These are phyloP conservation scores for Lactarius vividus DNA, from an alignment of 768 basidiomycete genomes.

Conservation along the genomic window DNA sequence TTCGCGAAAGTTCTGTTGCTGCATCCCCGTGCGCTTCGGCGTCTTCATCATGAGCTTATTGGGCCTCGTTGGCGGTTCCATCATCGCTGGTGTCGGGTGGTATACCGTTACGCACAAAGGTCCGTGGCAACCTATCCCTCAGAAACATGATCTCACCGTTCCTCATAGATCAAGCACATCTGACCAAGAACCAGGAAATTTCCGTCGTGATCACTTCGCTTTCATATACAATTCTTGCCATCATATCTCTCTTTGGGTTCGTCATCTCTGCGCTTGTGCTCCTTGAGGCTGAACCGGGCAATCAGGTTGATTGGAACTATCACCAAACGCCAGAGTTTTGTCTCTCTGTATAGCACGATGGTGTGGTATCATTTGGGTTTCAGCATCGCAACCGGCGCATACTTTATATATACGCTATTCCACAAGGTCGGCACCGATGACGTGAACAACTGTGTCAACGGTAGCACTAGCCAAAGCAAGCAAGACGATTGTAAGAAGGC, in stretches of 20 bases:
- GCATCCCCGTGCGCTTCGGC: conserved; percentile 62
- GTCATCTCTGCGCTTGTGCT: not conserved
- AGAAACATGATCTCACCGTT: not conserved
- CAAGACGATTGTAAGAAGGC: conserved; percentile 43
- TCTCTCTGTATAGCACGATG: conserved; percentile 44
- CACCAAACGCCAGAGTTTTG: conserved; percentile 41
- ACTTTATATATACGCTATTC: conserved; percentile 46
- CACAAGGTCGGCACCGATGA: conserved; percentile 39
- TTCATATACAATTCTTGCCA: conserved; percentile 15
- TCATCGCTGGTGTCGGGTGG: conserved; percentile 48
- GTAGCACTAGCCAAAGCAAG: conserved; percentile 33
- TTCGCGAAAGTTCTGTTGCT: conserved; percentile 60
- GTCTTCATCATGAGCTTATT: conserved; percentile 54
- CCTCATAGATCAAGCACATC: conserved; percentile 7
- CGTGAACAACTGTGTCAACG: conserved; percentile 41
- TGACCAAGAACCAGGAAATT: conserved; percentile 21
- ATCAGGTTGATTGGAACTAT: conserved; percentile 46
- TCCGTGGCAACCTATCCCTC: conserved; percentile 34
- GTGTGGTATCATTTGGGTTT: conserved; percentile 47
- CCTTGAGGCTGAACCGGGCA: not conserved
- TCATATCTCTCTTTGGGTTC: conserved; percentile 25
- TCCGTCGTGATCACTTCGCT: conserved; percentile 18
- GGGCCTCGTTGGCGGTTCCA: conserved; percentile 42
- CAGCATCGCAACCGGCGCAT: conserved; percentile 48
- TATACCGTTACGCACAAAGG: conserved; percentile 43